These are phyloP conservation scores for Marchantia polymorpha DNA, from an alignment of 225 moss, liverwort and hornwort genomes.

Conservation along the genomic window DNA sequence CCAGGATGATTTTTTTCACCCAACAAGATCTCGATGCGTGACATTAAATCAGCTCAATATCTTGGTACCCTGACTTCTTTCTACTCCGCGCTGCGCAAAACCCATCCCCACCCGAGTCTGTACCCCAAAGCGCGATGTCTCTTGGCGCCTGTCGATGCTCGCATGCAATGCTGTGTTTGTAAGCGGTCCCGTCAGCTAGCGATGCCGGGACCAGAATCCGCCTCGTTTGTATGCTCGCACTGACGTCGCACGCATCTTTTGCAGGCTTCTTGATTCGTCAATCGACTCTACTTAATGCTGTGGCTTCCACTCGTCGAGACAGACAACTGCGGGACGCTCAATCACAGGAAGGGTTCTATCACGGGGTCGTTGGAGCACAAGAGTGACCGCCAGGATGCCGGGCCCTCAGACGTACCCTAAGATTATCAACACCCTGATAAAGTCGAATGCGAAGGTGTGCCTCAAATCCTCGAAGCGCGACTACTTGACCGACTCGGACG, in stretches of 20 bases:
- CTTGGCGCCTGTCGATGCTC: no score
- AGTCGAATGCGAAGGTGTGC: slow-evolving; percentile 22
- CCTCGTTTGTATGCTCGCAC: not conserved
- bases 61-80: no score
- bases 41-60: no score
- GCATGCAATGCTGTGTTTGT: no score
- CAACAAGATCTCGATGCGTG: no score
- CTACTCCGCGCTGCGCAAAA: no score
- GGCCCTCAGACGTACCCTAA: slow-evolving; percentile 43
- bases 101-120: no score
- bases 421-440: slow-evolving; percentile 12
- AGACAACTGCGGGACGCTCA: slow-evolving; percentile 23
- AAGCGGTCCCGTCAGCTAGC: no score
- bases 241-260: not conserved
- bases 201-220: no score
- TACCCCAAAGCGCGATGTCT: no score
- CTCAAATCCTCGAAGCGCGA: slow-evolving; percentile 39
- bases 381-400: slow-evolving; percentile 31
- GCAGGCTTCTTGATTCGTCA: slow-evolving; percentile 1
- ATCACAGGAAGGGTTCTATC: not conserved
- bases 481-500: slow-evolving; percentile 50
- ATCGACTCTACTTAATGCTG: slow-evolving; percentile 16
- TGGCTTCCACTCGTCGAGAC: slow-evolving; percentile 10
- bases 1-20: no score
- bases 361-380: not conserved